Percentiles rank a stretch among this genome's conserved stretches.
These are phyloP conservation scores for Phytophthora pini DNA, from an alignment of 352 stramenopile genomes.

Conservation along the genomic window DNA sequence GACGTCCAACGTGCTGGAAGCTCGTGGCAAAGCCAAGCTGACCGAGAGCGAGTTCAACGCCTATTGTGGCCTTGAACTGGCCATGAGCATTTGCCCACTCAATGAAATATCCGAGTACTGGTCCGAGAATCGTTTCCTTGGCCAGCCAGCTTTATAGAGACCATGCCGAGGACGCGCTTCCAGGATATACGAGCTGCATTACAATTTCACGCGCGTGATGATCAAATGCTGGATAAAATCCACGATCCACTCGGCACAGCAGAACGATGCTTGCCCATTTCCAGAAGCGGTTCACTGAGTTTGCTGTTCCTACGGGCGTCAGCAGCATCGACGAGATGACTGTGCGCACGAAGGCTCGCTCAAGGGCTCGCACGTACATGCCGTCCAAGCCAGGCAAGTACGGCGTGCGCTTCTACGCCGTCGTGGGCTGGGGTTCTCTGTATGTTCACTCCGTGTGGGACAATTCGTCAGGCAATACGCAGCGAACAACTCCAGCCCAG, in stretches of 20 bases:
- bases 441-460: constrained; percentile 14
- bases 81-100: constrained; percentile 10
- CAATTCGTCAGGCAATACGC: constrained; percentile 9
- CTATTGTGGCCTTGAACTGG: constrained; percentile 3
- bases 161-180: neutral
- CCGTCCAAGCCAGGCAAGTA: constrained; percentile 9
- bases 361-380: neutral
- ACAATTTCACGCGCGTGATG: neutral
- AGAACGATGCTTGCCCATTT: neutral
- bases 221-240: neutral
- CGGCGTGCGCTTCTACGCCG: constrained; percentile 4
- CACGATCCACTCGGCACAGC: constrained; percentile 8
- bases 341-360: too few species aligned
- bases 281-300: neutral
- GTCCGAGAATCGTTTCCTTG: neutral
- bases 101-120: constrained; percentile 13
- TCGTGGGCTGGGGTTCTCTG: neutral
- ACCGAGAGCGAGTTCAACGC: constrained; percentile 3
- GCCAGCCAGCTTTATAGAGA: neutral
- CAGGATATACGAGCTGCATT: neutral
- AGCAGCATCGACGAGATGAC: neutral
- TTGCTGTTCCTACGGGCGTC: neutral
- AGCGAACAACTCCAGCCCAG: neutral
- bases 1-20: neutral
- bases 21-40: neutral